Percentiles rank a stretch among this genome's conserved stretches.
Evolutionary conservation across 352 stramenopile genomes (phyloP).

Genomic region (Phytopythium oedochilum): DNA sequence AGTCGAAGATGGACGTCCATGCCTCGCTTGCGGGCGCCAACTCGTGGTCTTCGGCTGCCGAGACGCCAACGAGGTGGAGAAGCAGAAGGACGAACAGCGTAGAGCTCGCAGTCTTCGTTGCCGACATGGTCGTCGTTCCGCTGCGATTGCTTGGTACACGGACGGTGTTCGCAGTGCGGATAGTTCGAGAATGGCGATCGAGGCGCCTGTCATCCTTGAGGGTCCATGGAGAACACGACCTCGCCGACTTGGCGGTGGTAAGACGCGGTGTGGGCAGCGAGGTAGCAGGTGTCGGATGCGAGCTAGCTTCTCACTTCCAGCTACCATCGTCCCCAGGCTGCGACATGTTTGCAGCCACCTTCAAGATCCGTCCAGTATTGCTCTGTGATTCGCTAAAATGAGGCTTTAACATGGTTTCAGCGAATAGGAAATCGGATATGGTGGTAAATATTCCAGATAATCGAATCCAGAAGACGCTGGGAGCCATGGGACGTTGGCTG

Average conservation of each 20-base stretch:
- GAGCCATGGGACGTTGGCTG: neutral
- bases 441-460: neutral
- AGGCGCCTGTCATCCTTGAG: neutral
- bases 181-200: neutral
- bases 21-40: constrained; percentile 11
- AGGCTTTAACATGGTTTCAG: neutral
- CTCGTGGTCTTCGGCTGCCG: constrained; percentile 1
- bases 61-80: neutral
- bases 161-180: neutral
- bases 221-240: neutral
- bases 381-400: neutral
- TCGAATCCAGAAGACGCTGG: neutral
- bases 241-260: neutral
- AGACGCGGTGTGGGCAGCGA: neutral
- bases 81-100: constrained; percentile 7
- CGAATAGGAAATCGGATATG: neutral
- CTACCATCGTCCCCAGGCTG: neutral
- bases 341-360: constrained; percentile 1
- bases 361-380: constrained; percentile 1
- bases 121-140: neutral
- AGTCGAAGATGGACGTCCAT: constrained; percentile 26
- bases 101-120: neutral
- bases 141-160: neutral
- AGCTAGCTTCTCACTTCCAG: neutral
- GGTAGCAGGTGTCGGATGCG: neutral